These are phyloP conservation scores for Aquilaria yunnanensis DNA, from an alignment of 345 rosid genomes.

Conservation along the genomic window DNA sequence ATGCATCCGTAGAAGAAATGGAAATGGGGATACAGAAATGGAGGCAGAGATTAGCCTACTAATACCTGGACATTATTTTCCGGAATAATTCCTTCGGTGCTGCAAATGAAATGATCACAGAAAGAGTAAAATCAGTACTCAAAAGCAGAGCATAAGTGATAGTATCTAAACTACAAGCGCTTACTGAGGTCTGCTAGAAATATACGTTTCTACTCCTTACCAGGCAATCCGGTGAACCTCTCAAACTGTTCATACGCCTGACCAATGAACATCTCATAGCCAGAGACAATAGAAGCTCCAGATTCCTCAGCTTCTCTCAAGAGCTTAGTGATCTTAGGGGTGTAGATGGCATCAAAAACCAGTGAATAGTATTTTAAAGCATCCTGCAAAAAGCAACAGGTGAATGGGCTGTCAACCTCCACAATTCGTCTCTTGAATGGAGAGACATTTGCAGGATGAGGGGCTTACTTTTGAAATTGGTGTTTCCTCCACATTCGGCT, in stretches of 20 bases:
- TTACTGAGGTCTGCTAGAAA: not conserved
- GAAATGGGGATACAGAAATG: not conserved
- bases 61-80: conserved; percentile 58
- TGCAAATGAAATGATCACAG: conserved; percentile 23
- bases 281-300: conserved; percentile 64
- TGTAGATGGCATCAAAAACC: conserved; percentile 86
- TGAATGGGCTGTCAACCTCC: not conserved
- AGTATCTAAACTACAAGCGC: not conserved
- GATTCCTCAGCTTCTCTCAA: conserved; percentile 79
- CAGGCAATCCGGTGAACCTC: conserved; percentile 72
- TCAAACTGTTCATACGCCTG: conserved; percentile 90
- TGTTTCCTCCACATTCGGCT: conserved; percentile 79
- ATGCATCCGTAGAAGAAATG: not conserved
- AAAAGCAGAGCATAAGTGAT: conserved; percentile 9
- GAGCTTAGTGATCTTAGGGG: conserved; percentile 78
- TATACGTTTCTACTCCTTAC: conserved; percentile 22
- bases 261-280: conserved; percentile 88
- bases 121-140: not conserved
- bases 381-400: conserved; percentile 30
- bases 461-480: conserved; percentile 71
- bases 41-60: not conserved
- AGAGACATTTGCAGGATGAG: not conserved
- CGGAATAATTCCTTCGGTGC: conserved; percentile 79
- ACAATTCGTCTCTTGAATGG: no score
- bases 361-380: conserved; percentile 64